These are phyloP conservation scores for Saccharum hybrid DNA, from an alignment of 202 grass and related monocot genomes.

Conservation along the genomic window DNA sequence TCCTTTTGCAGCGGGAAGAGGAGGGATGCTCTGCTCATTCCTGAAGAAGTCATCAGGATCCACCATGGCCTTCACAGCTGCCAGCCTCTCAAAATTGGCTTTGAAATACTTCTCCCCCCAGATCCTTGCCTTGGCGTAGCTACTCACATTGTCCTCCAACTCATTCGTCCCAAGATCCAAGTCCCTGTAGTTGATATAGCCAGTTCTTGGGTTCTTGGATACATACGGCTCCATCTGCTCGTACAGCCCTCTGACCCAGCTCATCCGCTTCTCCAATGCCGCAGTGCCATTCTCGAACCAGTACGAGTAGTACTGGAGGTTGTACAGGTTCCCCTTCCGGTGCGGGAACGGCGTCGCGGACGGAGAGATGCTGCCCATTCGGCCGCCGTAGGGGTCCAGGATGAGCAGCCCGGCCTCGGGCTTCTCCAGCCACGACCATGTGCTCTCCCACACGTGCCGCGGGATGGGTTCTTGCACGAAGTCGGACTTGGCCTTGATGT, in stretches of 20 bases:
- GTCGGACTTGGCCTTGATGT: slow-evolving; percentile 66
- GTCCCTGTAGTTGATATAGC: slow-evolving; percentile 52
- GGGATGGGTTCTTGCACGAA: slow-evolving; percentile 61
- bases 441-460: slow-evolving; percentile 36
- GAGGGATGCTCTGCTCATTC: slow-evolving; percentile 71
- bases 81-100: slow-evolving; percentile 59
- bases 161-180: slow-evolving; percentile 41
- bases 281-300: slow-evolving; percentile 28
- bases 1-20: slow-evolving; percentile 15
- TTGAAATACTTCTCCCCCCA: slow-evolving; percentile 74
- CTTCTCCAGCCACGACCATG: slow-evolving; percentile 42
- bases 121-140: slow-evolving; percentile 38
- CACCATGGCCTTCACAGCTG: slow-evolving; percentile 52
- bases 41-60: slow-evolving; percentile 72
- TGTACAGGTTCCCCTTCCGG: slow-evolving; percentile 51
- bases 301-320: slow-evolving; percentile 32
- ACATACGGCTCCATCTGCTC: slow-evolving; percentile 46
- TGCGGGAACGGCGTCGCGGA: slow-evolving; percentile 52
- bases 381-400: slow-evolving; percentile 45
- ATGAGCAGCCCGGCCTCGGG: slow-evolving; percentile 38
- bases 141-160: background rate
- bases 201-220: slow-evolving; percentile 47
- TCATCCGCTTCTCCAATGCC: slow-evolving; percentile 20
- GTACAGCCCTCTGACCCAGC: slow-evolving; percentile 36
- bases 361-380: slow-evolving; percentile 29